Base-by-base conservation (phyloP, 225 moss, liverwort and hornwort genomes). In the Pseudisothecium myosuroides region DNA sequence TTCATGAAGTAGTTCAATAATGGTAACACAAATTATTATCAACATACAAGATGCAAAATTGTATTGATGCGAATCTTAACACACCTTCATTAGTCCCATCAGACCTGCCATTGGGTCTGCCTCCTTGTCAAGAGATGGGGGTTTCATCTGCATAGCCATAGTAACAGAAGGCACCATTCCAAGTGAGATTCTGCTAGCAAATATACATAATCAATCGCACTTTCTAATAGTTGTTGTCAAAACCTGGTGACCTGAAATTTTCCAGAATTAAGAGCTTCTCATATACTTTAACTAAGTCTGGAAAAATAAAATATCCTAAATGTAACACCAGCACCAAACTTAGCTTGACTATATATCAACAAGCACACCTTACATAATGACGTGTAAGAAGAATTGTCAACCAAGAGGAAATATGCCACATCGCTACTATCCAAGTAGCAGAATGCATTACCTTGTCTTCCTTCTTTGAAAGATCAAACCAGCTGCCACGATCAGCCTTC, bases 61-160 rank as follows among this genome's bases (percentile, higher is more conserved):
- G 66, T 74, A 63, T 28, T 22, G 66, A 88, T 54, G 60, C 68
- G 32, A 11, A 61, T 85, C 61, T 74, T 17, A 43, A 89, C 69
- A 66, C 86, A 93, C 94, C 93, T 94, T 93, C 94, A 94, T 94
- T 87, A 94, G 85, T 55, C 91, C 94, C 94, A 94, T 94, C 82
- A 94, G 84, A 87, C 94, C 93, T 87, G 92, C 94, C 94, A 93
- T 94, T 85, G 94, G 94, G 72, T 94, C 92, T 83, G 88, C 90
- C 64, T 94, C 94, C 84, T 94, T 94, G 64, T 90, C 92, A 78
- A 89, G 41, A 85, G 92, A 62, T 62, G 94, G 92, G 55, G 93
- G 76, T 87, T 93, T 92, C 32, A 92, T 39, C 94, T 94, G 88
- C 88, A 45, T 17, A 82, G 83, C 28, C 65, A 75, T 61, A 86